A percentile compares a stretch with the other conserved stretches of the same genome.
Conservation (phyloP, 176 grass and related monocot genomes). For the Oryza nivara region DNA sequence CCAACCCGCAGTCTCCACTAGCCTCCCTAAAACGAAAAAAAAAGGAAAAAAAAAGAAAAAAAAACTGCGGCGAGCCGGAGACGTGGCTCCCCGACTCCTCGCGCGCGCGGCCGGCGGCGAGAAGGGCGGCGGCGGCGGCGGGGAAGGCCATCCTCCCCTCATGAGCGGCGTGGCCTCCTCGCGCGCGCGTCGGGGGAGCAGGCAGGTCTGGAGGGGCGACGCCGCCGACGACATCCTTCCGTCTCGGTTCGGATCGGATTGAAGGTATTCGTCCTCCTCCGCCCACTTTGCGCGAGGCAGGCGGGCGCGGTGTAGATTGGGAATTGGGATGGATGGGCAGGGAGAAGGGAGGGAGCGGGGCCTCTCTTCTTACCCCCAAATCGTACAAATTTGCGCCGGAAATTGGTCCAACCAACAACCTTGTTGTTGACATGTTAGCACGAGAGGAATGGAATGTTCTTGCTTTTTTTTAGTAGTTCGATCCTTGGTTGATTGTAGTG, state of each 20-base stretch:
- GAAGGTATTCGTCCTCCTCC: not conserved
- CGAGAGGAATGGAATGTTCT: not conserved
- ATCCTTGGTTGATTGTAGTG: not conserved
- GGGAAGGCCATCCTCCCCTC: too few relatives aligned
- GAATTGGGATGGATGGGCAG: not conserved
- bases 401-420: not conserved
- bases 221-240: not conserved
- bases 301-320: not conserved
- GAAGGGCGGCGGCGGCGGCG: too few relatives aligned
- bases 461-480: not conserved
- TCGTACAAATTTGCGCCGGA: not conserved
- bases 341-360: not conserved
- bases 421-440: not conserved
- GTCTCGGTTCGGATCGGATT: not conserved
- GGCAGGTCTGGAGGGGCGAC: not conserved
- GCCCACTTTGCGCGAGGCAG: not conserved
- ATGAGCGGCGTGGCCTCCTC: not conserved
- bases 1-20: too few relatives aligned
- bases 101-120: too few relatives aligned
- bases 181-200: too few relatives aligned
- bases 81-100: not conserved
- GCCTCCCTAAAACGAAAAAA: too few relatives aligned
- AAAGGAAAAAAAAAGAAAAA: not conserved
- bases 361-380: not conserved
- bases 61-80: not conserved